Evolutionary conservation across 2,329 filamentous ascomycete genomes (phyloP).

Genomic region (Diaporthe aspalathi): DNA sequence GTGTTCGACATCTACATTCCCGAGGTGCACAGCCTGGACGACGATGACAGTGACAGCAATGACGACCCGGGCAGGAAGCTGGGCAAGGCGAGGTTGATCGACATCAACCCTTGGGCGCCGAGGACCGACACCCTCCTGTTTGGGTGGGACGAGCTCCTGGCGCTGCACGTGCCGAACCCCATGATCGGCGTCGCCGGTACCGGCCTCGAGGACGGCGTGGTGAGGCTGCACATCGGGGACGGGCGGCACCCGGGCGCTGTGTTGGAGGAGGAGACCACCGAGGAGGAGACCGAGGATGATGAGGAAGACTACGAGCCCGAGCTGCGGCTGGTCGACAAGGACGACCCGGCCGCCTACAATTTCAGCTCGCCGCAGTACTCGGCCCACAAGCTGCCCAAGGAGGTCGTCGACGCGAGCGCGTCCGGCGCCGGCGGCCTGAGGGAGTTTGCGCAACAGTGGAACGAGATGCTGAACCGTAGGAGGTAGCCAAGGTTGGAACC

Average conservation of each 20-base stretch:
- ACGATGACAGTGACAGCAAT: constrained; percentile 56
- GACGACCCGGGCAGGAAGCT: constrained; percentile 65
- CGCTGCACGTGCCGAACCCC: constrained; percentile 71
- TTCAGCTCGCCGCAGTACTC: constrained; percentile 90
- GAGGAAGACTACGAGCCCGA: constrained; percentile 76
- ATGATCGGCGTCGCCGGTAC: constrained; percentile 61
- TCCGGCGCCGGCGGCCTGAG: constrained; percentile 80
- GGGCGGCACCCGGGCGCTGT: constrained; percentile 47
- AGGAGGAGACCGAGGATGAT: constrained; percentile 45
- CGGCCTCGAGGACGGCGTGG: constrained; percentile 45
- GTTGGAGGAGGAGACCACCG: constrained; percentile 48
- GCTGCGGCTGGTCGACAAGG: constrained; percentile 82
- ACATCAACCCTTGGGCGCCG: constrained; percentile 94
- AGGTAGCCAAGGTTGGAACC: neutral
- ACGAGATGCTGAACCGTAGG: constrained; percentile 58
- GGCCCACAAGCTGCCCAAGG: constrained; percentile 93
- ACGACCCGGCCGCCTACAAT: constrained; percentile 89
- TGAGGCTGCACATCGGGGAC: constrained; percentile 39
- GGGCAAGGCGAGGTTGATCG: constrained; percentile 84
- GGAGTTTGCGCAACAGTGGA: constrained; percentile 84
- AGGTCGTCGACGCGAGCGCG: constrained; percentile 81
- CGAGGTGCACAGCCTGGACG: constrained; percentile 56
- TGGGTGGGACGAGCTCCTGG: constrained; percentile 87
- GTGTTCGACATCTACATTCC: constrained; percentile 95
- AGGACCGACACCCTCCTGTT: constrained; percentile 91